A percentile compares a stretch with the other conserved stretches of the same genome.
Conservation (phyloP, 768 basidiomycete species). For the Kwoniella sp. region DNA sequence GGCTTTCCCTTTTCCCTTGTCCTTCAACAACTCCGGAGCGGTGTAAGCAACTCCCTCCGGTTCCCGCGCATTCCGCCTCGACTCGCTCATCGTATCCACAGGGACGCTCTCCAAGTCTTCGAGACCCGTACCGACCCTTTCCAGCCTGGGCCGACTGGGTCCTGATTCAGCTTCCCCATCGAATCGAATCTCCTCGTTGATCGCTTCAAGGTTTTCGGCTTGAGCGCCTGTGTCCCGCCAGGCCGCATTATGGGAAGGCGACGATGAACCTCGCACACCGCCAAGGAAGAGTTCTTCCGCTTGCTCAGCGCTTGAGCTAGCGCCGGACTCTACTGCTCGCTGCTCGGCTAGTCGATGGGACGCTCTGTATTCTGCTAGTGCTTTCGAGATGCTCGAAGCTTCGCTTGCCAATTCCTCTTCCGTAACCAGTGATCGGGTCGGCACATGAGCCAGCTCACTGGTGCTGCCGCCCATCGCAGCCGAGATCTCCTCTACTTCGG, state of each 20-base stretch:
- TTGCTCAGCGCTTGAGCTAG: background rate
- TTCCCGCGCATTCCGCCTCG: constrained; percentile 5
- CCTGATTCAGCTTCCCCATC: constrained; percentile 21
- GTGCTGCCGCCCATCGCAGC: background rate
- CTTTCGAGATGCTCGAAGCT: background rate
- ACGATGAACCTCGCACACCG: background rate
- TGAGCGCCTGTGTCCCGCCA: background rate
- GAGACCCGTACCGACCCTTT: background rate
- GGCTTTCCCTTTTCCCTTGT: constrained; percentile 18
- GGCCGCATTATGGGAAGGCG: background rate
- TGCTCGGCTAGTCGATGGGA: background rate
- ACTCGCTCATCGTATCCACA: constrained; percentile 8
- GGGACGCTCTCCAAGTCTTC: constrained; percentile 4
- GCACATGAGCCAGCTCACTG: background rate
- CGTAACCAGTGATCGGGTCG: background rate
- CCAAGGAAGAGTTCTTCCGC: background rate
- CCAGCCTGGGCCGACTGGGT: constrained; percentile 15
- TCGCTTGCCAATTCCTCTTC: background rate
- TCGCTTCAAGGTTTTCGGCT: background rate
- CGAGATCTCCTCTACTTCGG: background rate
- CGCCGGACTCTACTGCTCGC: background rate
- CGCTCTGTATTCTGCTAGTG: constrained; percentile 1
- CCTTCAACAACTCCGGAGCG: constrained; percentile 25
- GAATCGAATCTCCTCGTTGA: background rate
- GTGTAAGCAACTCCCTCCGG: constrained; percentile 23